Evolutionary conservation across 371 early-diverging fungal species (phyloP).

Genomic region (Mucor sp.): DNA sequence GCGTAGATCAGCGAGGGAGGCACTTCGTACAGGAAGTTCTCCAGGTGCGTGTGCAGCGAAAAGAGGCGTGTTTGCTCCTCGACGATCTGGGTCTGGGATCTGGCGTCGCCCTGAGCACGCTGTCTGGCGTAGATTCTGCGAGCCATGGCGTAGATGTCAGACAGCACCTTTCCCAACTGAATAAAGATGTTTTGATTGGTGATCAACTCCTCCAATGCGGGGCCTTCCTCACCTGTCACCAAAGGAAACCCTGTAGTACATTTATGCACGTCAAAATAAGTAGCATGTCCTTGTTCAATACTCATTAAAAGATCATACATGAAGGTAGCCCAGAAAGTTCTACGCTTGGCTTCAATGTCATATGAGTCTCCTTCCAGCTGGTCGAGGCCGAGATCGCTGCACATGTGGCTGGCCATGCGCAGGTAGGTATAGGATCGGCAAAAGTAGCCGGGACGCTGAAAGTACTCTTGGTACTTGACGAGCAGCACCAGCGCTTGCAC

Average conservation of each 20-base stretch:
- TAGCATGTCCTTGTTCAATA: slow-evolving; percentile 45
- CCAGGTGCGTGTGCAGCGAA: slow-evolving; percentile 45
- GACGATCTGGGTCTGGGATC: slow-evolving; percentile 29
- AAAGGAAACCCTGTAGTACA: slow-evolving; percentile 45
- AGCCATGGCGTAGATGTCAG: slow-evolving; percentile 35
- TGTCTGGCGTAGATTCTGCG: slow-evolving; percentile 31
- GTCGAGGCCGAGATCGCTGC: slow-evolving; percentile 67
- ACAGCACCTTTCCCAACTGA: slow-evolving; percentile 39
- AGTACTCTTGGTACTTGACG: slow-evolving; percentile 69
- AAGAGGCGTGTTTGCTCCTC: slow-evolving; percentile 47
- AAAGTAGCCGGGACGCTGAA: slow-evolving; percentile 41
- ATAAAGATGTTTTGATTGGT: slow-evolving; percentile 43
- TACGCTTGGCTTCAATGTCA: slow-evolving; percentile 35
- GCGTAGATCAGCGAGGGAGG: slow-evolving; percentile 47
- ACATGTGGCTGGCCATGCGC: slow-evolving; percentile 73
- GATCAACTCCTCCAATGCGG: slow-evolving; percentile 40
- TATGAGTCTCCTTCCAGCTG: slow-evolving; percentile 35
- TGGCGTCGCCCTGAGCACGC: slow-evolving; percentile 28
- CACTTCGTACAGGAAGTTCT: slow-evolving; percentile 50
- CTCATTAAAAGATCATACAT: slow-evolving; percentile 46
- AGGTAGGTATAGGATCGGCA: slow-evolving; percentile 40
- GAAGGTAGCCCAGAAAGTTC: slow-evolving; percentile 49
- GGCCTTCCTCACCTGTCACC: slow-evolving; percentile 41
- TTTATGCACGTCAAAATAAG: slow-evolving; percentile 31
- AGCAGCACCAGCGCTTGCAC: slow-evolving; percentile 72